phyloP scores from a whole-genome alignment of 2,329 filamentous ascomycete species.

The Exophiala dermatitidis region DNA sequence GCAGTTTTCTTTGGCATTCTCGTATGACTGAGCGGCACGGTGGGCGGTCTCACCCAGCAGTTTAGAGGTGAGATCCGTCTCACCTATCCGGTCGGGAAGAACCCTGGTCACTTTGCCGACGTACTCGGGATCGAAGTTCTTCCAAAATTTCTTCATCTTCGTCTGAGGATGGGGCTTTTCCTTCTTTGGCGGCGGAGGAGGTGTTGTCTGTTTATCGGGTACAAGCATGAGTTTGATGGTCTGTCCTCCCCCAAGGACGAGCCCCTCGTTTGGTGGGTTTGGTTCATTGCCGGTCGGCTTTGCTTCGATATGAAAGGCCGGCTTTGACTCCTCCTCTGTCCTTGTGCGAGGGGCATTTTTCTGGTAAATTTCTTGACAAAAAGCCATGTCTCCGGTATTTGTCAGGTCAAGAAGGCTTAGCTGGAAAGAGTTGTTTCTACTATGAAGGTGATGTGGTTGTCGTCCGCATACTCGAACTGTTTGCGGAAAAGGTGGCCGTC shows the following conservation, averaged over 20 bases:
- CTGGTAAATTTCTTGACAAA: neutral
- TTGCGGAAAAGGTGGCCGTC: slow-evolving; percentile 4
- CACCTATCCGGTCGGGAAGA: slow-evolving; percentile 50
- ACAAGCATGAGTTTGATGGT: slow-evolving; percentile 23
- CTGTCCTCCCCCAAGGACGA: slow-evolving; percentile 19
- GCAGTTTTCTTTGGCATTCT: slow-evolving; percentile 64
- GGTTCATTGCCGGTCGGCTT: slow-evolving; percentile 15
- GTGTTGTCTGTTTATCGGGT: slow-evolving; percentile 13
- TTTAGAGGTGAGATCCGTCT: slow-evolving; percentile 55
- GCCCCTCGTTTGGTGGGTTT: slow-evolving; percentile 4
- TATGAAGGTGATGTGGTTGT: no score
- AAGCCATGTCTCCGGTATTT: neutral
- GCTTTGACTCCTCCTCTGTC: slow-evolving; percentile 3
- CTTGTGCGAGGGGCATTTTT: neutral
- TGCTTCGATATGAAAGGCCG: slow-evolving; percentile 9
- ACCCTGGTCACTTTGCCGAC: slow-evolving; percentile 67
- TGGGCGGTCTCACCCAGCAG: slow-evolving; percentile 50
- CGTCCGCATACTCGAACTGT: slow-evolving; percentile 1
- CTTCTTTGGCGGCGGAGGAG: slow-evolving; percentile 35
- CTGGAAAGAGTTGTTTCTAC: neutral
- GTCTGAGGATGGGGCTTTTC: slow-evolving; percentile 54
- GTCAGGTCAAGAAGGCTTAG: neutral
- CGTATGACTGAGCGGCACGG: slow-evolving; percentile 60
- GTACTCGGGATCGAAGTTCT: slow-evolving; percentile 61
- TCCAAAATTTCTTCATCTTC: slow-evolving; percentile 66